Percentiles rank a stretch among this genome's conserved stretches.
Conservation (phyloP, 1,284 basidiomycete genomes). For the Limonomyces culmigenus region DNA sequence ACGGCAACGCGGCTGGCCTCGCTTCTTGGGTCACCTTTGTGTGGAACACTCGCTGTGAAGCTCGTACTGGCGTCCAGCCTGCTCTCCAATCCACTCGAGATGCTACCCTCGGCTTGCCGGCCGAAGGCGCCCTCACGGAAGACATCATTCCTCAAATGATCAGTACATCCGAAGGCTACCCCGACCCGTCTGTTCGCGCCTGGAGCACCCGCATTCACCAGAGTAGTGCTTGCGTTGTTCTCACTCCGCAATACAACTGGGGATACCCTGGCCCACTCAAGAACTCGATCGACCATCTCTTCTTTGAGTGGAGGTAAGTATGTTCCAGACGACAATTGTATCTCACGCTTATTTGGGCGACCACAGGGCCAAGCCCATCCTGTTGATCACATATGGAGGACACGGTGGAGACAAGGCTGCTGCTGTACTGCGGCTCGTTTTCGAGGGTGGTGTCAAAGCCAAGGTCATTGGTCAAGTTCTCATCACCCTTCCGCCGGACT, state of each 20-base stretch:
- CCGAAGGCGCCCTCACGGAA: too few relatives aligned
- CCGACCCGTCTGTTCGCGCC: constrained; percentile 10
- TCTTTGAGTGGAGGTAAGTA: constrained; percentile 15
- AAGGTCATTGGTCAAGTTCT: constrained; percentile 7
- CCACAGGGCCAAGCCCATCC: constrained; percentile 12
- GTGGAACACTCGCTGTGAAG: too few relatives aligned
- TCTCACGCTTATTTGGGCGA: too few relatives aligned
- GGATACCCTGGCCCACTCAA: constrained; percentile 15
- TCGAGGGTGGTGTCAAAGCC: constrained; percentile 10
- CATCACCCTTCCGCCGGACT: constrained; percentile 10
- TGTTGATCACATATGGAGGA: constrained; percentile 13
- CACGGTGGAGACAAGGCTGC: constrained; percentile 10
- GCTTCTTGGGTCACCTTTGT: constrained; percentile 14
- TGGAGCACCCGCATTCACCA: constrained; percentile 13
- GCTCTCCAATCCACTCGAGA: too few relatives aligned
- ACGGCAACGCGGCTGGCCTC: constrained; percentile 12
- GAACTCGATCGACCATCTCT: constrained; percentile 15
- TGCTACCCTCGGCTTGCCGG: too few relatives aligned
- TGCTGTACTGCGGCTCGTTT: constrained; percentile 9
- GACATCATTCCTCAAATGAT: constrained; percentile 11
- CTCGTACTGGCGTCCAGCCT: too few relatives aligned
- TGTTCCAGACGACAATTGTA: too few relatives aligned
- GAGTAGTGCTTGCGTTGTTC: constrained; percentile 12
- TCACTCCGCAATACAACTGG: constrained; percentile 15
- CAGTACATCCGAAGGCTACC: too few relatives aligned